These are phyloP conservation scores for Mycena galopus DNA, from an alignment of 768 basidiomycete genomes.

Conservation along the genomic window DNA sequence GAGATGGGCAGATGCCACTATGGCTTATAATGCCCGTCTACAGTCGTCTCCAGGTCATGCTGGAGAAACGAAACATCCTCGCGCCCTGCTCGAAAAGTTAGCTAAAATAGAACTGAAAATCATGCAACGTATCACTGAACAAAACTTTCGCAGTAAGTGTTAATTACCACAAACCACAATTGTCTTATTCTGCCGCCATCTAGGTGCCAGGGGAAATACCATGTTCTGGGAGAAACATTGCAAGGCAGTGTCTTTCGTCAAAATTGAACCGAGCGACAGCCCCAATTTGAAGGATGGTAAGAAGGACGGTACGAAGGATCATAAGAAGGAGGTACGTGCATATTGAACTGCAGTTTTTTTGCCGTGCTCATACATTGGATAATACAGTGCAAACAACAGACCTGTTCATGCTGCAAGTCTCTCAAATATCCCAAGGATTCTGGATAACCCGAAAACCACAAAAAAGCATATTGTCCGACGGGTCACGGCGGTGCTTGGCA, in stretches of 20 bases:
- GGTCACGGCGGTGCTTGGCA: too few species aligned
- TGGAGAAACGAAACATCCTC: neutral
- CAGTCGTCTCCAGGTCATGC: neutral
- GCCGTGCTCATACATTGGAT: too few species aligned
- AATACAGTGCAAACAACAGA: neutral
- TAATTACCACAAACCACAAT: neutral
- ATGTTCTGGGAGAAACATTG: slow-evolving; percentile 9
- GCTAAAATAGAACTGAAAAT: neutral
- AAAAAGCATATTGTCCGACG: slow-evolving; percentile 17
- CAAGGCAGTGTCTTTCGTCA: neutral
- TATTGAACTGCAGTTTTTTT: neutral
- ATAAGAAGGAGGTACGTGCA: neutral
- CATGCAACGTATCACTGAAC: neutral
- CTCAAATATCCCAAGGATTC: slow-evolving; percentile 9
- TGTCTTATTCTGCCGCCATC: neutral
- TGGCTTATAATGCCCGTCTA: neutral
- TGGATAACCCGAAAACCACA: slow-evolving; percentile 9
- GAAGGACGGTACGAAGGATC: too few species aligned
- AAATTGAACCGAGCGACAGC: neutral
- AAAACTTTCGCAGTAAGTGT: neutral
- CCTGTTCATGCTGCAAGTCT: slow-evolving; percentile 3
- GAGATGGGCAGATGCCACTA: slow-evolving; percentile 11
- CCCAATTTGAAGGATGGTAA: neutral
- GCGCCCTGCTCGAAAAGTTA: slow-evolving; percentile 1
- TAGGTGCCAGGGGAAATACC: neutral